Conservation (phyloP, 2,329 filamentous ascomycete genomes). For the Tolypocladium pustulatum region DNA sequence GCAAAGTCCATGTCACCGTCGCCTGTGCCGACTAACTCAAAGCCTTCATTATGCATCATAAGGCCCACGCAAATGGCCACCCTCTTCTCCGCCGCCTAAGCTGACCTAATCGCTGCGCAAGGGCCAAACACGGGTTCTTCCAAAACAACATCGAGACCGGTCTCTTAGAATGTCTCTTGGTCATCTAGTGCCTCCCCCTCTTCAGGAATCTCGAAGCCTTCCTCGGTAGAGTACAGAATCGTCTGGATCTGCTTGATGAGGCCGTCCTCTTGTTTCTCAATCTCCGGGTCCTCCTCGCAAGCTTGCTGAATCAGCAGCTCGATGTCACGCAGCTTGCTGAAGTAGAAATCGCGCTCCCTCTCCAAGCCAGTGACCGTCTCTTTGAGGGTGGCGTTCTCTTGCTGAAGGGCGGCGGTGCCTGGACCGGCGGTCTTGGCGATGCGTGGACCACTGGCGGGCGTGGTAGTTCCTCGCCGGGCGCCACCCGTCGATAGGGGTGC, state of each 20-base stretch:
- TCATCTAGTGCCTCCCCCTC: conserved; percentile 64
- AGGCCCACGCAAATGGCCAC: not conserved
- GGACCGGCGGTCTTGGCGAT: conserved; percentile 40
- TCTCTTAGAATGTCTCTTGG: conserved; percentile 63
- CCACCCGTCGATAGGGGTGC: conserved; percentile 40
- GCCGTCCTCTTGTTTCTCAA: conserved; percentile 88
- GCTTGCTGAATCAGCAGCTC: conserved; percentile 89
- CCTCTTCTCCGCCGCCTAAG: not conserved
- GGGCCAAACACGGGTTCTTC: conserved; percentile 1
- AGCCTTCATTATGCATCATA: conserved; percentile 4
- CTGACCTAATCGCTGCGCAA: not conserved
- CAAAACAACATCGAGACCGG: not conserved
- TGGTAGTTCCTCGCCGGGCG: conserved; percentile 46
- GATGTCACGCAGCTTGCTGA: conserved; percentile 95
- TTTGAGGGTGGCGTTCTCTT: conserved; percentile 82
- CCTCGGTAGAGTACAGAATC: conserved; percentile 95
- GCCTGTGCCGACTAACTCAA: not conserved
- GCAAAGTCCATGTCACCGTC: not conserved
- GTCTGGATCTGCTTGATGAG: conserved; percentile 93
- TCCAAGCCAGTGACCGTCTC: conserved; percentile 92
- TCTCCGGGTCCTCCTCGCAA: conserved; percentile 80
- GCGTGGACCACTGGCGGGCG: conserved; percentile 40
- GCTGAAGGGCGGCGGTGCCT: conserved; percentile 61
- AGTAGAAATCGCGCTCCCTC: conserved; percentile 97
- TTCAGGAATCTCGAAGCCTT: conserved; percentile 80